Evolutionary conservation across 139 green algal species (phyloP).

Genomic region (Closterium sp.): DNA sequence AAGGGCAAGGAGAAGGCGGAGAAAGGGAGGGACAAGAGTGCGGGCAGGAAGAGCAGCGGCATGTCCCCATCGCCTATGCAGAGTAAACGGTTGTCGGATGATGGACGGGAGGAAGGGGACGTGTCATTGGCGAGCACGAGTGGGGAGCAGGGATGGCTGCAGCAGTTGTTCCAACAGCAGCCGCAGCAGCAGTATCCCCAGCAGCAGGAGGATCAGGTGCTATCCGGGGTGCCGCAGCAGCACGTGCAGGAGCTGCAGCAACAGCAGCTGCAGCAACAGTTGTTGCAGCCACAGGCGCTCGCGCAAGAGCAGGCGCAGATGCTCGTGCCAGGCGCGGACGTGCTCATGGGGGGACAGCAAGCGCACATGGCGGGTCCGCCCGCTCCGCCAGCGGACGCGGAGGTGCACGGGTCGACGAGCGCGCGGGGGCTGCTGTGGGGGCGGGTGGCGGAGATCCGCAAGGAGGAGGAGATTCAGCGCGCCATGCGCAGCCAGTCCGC

Average conservation of each 20-base stretch:
- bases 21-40: neutral
- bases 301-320: neutral
- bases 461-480: neutral
- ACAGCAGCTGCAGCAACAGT: neutral
- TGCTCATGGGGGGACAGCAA: neutral
- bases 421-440: neutral
- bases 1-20: slow-evolving; percentile 4
- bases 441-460: neutral
- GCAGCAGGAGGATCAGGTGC: neutral
- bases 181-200: neutral
- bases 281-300: neutral
- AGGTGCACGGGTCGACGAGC: neutral
- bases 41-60: neutral
- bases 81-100: neutral
- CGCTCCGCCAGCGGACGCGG: neutral
- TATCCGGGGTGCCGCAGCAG: neutral
- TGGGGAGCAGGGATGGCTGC: neutral
- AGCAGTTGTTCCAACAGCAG: neutral
- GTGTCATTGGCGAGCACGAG: neutral
- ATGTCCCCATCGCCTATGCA: neutral
- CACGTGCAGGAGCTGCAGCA: neutral
- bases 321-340: neutral
- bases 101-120: neutral
- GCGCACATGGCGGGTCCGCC: neutral
- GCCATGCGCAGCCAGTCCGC: neutral